These are phyloP conservation scores for Camelina sativa DNA, from an alignment of 345 rosid genomes.

Conservation along the genomic window DNA sequence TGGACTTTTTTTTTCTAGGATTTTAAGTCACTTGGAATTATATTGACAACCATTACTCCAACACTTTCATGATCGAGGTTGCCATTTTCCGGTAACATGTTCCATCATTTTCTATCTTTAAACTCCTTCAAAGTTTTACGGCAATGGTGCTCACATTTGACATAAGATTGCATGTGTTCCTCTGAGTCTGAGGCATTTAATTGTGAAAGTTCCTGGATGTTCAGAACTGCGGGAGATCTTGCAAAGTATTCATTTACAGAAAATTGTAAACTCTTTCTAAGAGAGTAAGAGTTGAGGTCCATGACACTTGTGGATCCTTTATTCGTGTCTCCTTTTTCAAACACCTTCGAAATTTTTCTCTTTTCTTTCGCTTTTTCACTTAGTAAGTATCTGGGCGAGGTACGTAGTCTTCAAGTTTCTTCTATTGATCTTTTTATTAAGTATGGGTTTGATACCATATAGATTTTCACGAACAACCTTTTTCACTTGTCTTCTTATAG, in stretches of 20 bases:
- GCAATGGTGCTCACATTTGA: neutral
- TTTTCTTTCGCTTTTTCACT: neutral
- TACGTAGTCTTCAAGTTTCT: neutral
- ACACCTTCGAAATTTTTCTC: neutral
- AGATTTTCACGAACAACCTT: too few relatives aligned
- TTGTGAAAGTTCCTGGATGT: neutral
- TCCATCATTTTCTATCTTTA: neutral
- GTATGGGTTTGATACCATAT: too few relatives aligned
- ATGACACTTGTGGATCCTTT: neutral
- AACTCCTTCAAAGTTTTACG: neutral
- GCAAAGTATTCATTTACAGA: neutral
- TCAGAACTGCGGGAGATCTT: neutral
- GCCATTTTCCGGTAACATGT: neutral
- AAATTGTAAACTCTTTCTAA: neutral
- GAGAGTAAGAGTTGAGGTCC: neutral
- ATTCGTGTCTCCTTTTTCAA: neutral
- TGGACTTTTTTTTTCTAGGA: neutral
- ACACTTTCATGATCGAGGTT: neutral
- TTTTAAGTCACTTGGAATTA: neutral
- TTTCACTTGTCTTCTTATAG: neutral
- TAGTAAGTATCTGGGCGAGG: neutral
- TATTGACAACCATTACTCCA: neutral
- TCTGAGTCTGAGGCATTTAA: too few relatives aligned
- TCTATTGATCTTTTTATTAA: too few relatives aligned
- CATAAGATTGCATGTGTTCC: neutral